Evolutionary conservation across 2,329 filamentous ascomycete species (phyloP), one percentile per base, ranked within the genome.

Genomic region (Fusarium chaquense): DNA sequence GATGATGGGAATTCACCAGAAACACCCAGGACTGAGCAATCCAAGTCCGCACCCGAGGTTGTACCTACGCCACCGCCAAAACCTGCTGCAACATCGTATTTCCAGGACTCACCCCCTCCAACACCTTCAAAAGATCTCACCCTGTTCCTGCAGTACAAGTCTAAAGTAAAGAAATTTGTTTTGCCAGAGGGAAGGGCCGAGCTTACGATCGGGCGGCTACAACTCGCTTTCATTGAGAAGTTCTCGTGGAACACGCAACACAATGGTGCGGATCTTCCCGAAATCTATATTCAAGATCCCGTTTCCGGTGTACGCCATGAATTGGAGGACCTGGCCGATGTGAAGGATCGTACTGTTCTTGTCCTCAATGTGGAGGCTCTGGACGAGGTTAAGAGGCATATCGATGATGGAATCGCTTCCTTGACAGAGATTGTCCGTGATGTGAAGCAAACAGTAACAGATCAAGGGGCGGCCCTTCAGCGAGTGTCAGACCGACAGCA

Each of bases 201-300:
- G 67, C 85, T 99, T 13, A 95, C 93, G 4, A 91, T 98, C 62
- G 94, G 94, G 2, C 89, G 94, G 26, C 81, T 99, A 61, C 95
- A 99, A 78, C 86, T 99, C 30, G 95, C 96, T 1, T 99, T 99
- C 74, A 99, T 99, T 73, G 96, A 99, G 73, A 99, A 98, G 78
- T 99, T 99, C 77, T 96, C 95, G 0, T 99, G 97, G 94, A 98
- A 97, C 74, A 98, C 95, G 1, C 94, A 98, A 73, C 91, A 93
- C 65, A 97, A 98, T 75, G 96, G 96, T 10, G 89, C 90, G 16
- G 96, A 99, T 77, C 82, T 99, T 46, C 96, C 96, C 0, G 96
- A 99, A 74, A 98, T 99, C 18, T 98, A 99, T 78, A 96, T 99
- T 18, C 96, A 99, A 78, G 96, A 99, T 78, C 91, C 94, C 0